Evolutionary conservation across 2,329 filamentous ascomycete genomes (phyloP), one percentile per base, ranked within the genome.

Genomic region (Trichophyton simii): DNA sequence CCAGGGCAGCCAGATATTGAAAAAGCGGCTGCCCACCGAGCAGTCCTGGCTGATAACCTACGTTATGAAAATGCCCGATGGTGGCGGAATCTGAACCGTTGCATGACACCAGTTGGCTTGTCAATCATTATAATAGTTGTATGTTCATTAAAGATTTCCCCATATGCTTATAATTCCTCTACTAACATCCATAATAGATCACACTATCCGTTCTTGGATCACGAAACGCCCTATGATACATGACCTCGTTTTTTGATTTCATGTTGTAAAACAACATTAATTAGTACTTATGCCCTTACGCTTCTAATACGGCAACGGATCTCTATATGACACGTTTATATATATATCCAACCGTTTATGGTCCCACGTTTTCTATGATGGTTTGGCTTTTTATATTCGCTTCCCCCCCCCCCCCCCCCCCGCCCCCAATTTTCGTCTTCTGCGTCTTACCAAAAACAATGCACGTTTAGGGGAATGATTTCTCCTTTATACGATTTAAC

Each of bases 41-140:
- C 79, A 38, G 72, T 73, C 41, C 73, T 76, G 9, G 67, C 77
- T 28, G 77, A 80, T 60, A 75, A 78, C 66, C 75, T 78, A 57
- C 75, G 78, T 41, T 79, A 78, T 66, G 77, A 83, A 63, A 86
- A 83, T 71, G 82, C 83, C n/a, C 76, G 77, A 22, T 85, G 83
- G 83, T 86, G 83, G 83, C 78, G 83, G 64, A 82, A 80, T 64
- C 72, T 85, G 46, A 86, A 86, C 71, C 78, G 83, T 55, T 79
- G 80, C 72, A 84, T 86, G 82, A 80, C 78, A 63, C 74, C 79
- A 34, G 71, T 84, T 57, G 83, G 83, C 20, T 67, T 83, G 41
- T 74, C 80, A 60, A 77, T 85, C 58, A 77, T 84, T 62, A 76
- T 76, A 62, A 74, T 79, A 59, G 76, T 85, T 66, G 80, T 84